These are phyloP conservation scores for Glaciozyma martinii DNA, from an alignment of 768 basidiomycete species.

Conservation along the genomic window DNA sequence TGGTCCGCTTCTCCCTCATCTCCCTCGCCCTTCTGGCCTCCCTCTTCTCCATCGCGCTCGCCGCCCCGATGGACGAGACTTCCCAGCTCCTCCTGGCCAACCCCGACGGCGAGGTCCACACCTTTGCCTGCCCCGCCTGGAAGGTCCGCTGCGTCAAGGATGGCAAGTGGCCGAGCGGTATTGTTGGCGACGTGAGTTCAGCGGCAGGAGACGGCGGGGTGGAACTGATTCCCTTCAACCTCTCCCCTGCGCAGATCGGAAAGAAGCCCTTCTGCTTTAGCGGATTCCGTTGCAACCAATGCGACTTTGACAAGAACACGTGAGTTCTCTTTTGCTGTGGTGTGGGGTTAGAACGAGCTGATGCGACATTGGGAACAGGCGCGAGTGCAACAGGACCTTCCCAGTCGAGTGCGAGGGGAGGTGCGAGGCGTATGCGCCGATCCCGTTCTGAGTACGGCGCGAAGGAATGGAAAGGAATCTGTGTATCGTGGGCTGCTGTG, in stretches of 20 bases:
- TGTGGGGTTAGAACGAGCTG: not conserved
- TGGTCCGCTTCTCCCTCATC: too few species aligned
- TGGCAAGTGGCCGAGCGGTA: not conserved
- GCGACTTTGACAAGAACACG: not conserved
- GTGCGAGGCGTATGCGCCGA: not conserved
- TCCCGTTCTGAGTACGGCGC: not conserved
- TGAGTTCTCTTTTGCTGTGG: not conserved
- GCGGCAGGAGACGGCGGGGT: not conserved
- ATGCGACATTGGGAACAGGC: not conserved
- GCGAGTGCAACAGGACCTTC: not conserved
- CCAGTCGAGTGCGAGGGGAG: conserved; percentile 3
- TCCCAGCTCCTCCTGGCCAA: too few species aligned
- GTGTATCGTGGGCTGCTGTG: too few species aligned
- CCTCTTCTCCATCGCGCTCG: too few species aligned
- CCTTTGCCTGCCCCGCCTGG: not conserved
- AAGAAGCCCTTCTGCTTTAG: not conserved
- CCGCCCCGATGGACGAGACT: too few species aligned
- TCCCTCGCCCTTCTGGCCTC: too few species aligned
- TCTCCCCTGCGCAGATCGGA: not conserved
- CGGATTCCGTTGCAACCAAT: not conserved
- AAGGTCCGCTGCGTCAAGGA: conserved; percentile 1
- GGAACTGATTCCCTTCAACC: not conserved
- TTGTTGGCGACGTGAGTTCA: not conserved
- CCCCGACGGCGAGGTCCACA: too few species aligned
- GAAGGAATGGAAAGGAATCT: too few species aligned